phyloP scores from a whole-genome alignment of 768 basidiomycete genomes.

The Mycena capillaripes region DNA sequence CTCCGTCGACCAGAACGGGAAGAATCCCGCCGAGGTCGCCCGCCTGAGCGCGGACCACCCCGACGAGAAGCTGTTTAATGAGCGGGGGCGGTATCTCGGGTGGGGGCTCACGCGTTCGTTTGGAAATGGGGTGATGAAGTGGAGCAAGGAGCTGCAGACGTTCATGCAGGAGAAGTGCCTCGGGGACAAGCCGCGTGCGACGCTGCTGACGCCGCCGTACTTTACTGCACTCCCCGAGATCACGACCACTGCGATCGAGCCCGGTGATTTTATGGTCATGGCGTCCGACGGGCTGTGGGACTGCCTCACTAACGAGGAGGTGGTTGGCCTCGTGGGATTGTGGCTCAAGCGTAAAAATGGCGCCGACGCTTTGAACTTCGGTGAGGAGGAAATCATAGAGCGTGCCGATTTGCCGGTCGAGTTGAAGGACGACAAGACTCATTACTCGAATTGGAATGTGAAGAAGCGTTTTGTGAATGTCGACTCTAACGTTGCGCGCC shows the following conservation, averaged over 20 bases:
- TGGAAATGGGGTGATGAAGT: slow-evolving; percentile 62
- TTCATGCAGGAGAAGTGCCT: slow-evolving; percentile 50
- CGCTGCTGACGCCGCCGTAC: slow-evolving; percentile 64
- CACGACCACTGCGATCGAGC: slow-evolving; percentile 54
- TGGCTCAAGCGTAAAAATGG: slow-evolving; percentile 47
- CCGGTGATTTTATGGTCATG: slow-evolving; percentile 70
- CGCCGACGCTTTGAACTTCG: background rate
- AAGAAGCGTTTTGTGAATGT: slow-evolving; percentile 56
- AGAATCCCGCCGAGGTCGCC: slow-evolving; percentile 54
- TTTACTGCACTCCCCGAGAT: slow-evolving; percentile 69
- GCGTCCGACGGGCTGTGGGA: slow-evolving; percentile 72
- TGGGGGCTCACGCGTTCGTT: slow-evolving; percentile 60
- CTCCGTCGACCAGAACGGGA: slow-evolving; percentile 56
- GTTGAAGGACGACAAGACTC: slow-evolving; percentile 48
- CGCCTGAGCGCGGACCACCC: slow-evolving; percentile 57
- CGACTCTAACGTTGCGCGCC: slow-evolving; percentile 62
- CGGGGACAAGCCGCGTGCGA: slow-evolving; percentile 47
- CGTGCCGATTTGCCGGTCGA: slow-evolving; percentile 50
- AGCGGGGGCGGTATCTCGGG: slow-evolving; percentile 54
- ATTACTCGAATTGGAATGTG: slow-evolving; percentile 52
- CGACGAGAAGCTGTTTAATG: slow-evolving; percentile 49
- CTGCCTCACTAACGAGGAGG: slow-evolving; percentile 65
- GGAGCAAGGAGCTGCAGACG: slow-evolving; percentile 53
- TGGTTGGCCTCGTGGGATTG: slow-evolving; percentile 63
- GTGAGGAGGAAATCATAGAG: slow-evolving; percentile 21